These are phyloP conservation scores for Alternaria triticimaculans DNA, from an alignment of 2,329 filamentous ascomycete genomes.

Conservation along the genomic window DNA sequence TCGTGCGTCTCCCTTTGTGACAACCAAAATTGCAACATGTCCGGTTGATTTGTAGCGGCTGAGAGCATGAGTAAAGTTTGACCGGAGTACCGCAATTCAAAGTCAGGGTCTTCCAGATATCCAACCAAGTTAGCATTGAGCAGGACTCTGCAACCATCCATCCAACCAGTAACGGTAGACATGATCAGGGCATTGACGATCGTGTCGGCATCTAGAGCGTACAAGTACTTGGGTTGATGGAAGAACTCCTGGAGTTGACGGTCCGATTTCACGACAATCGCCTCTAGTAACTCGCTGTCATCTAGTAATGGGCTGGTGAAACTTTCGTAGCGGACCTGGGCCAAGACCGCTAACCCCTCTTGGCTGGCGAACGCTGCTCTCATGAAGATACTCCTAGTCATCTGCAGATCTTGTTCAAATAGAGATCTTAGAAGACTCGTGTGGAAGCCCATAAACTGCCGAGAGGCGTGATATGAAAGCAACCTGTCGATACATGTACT, in stretches of 20 bases:
- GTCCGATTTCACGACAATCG: background rate
- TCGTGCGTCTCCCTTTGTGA: background rate
- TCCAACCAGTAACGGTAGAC: background rate
- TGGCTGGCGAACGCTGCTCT: accelerated
- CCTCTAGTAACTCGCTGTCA: background rate
- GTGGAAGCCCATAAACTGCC: accelerated
- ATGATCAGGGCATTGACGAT: accelerated
- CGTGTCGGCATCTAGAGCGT: accelerated
- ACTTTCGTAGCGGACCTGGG: background rate
- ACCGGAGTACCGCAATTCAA: accelerated
- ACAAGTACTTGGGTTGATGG: accelerated
- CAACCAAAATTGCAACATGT: background rate
- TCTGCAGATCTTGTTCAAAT: background rate
- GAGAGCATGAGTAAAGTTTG: background rate
- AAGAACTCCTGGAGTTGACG: background rate
- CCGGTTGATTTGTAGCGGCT: background rate
- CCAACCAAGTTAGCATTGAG: accelerated
- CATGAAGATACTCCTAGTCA: accelerated
- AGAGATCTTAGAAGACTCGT: accelerated
- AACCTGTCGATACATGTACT: background rate
- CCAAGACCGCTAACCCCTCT: background rate
- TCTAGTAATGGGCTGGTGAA: background rate
- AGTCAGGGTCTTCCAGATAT: accelerated
- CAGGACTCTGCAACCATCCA: background rate
- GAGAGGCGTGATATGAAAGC: accelerated